These are phyloP conservation scores for Zarea fungicola DNA, from an alignment of 2,329 filamentous ascomycete genomes.

Conservation along the genomic window DNA sequence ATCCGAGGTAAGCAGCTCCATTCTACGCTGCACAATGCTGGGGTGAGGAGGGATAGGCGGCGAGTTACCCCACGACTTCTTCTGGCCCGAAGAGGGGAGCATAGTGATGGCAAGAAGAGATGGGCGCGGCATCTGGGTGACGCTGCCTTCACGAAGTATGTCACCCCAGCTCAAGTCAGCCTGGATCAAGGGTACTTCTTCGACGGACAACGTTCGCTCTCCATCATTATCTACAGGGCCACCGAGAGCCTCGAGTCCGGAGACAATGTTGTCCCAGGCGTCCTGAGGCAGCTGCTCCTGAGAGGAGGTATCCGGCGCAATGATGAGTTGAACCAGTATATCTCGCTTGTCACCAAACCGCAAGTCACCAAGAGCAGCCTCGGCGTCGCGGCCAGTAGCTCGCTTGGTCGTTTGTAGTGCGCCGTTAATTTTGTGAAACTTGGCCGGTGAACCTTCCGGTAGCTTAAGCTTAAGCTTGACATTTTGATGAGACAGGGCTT, in stretches of 20 bases:
- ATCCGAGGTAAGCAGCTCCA: slow-evolving; percentile 96
- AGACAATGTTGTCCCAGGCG: slow-evolving; percentile 95
- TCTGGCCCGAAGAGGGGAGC: slow-evolving; percentile 66
- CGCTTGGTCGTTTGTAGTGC: slow-evolving; percentile 95
- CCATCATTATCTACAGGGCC: slow-evolving; percentile 84
- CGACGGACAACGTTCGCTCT: slow-evolving; percentile 75
- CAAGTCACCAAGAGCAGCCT: slow-evolving; percentile 85
- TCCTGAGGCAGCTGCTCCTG: slow-evolving; percentile 88
- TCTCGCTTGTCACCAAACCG: slow-evolving; percentile 93
- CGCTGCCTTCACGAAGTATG: slow-evolving; percentile 79
- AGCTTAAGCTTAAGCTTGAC: slow-evolving; percentile 91
- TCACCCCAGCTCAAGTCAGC: slow-evolving; percentile 92
- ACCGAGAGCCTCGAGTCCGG: slow-evolving; percentile 86
- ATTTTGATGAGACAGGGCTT: slow-evolving; percentile 96
- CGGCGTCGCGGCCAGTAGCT: slow-evolving; percentile 88
- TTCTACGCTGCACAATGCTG: slow-evolving; percentile 88
- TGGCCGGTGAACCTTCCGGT: slow-evolving; percentile 92
- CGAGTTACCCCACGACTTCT: slow-evolving; percentile 59
- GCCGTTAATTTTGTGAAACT: slow-evolving; percentile 97
- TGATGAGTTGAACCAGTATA: slow-evolving; percentile 88
- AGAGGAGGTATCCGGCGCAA: slow-evolving; percentile 75
- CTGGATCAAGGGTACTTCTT: slow-evolving; percentile 92
- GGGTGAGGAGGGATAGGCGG: slow-evolving; percentile 93
- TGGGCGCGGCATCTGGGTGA: slow-evolving; percentile 80
- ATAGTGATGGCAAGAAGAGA: slow-evolving; percentile 94